A percentile compares a stretch with the other conserved stretches of the same genome.
Conservation (phyloP, 2,329 filamentous ascomycete genomes). For the Penicillium sp. region DNA sequence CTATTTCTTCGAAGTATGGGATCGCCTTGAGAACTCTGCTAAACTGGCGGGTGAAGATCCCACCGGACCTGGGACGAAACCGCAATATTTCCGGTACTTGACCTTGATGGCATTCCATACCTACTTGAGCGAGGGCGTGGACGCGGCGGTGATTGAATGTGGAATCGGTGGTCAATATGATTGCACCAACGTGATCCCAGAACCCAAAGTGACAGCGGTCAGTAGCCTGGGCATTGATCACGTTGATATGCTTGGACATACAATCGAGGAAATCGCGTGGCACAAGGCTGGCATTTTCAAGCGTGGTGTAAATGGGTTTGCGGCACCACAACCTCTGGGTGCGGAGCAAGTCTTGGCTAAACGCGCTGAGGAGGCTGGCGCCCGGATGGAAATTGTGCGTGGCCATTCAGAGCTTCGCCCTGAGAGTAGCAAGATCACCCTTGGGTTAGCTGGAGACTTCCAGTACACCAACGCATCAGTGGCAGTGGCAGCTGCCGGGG, state of each 20-base stretch:
- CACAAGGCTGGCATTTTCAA: conserved; percentile 91
- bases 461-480: conserved; percentile 62
- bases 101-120: conserved; percentile 84
- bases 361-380: conserved; percentile 51
- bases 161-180: conserved; percentile 94
- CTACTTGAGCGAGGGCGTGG: conserved; percentile 72
- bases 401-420: conserved; percentile 44
- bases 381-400: conserved; percentile 48
- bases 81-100: conserved; percentile 88
- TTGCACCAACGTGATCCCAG: conserved; percentile 77
- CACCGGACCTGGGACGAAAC: conserved; percentile 61
- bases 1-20: conserved; percentile 86
- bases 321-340: conserved; percentile 54
- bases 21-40: conserved; percentile 56
- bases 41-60: conserved; percentile 53
- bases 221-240: conserved; percentile 85
- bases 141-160: conserved; percentile 81
- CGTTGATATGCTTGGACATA: conserved; percentile 72
- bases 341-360: conserved; percentile 57
- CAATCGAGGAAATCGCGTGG: conserved; percentile 81
- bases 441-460: conserved; percentile 61
- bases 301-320: conserved; percentile 59
- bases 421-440: conserved; percentile 44
- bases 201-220: conserved; percentile 69
- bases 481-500: conserved; percentile 50